A percentile compares a stretch with the other conserved stretches of the same genome.
phyloP scores from a whole-genome alignment of 306 rosid genomes.

The Pachyrhizus erosus region DNA sequence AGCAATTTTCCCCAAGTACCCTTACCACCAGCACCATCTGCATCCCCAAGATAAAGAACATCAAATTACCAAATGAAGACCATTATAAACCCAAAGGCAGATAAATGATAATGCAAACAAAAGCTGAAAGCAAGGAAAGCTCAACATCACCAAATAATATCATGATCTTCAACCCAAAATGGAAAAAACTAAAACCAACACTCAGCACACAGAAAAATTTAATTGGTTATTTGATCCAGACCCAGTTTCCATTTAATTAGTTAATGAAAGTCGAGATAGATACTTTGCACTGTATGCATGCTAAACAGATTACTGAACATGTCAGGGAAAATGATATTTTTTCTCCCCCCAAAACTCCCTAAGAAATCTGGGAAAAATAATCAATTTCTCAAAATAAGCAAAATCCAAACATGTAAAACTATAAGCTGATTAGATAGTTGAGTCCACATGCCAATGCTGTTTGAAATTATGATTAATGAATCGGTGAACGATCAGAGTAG shows the following conservation, averaged over 20 bases:
- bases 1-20: constrained; percentile 59
- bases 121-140: neutral
- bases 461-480: neutral
- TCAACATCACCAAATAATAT: neutral
- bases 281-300: neutral
- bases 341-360: neutral
- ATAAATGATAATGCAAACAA: neutral
- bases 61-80: neutral
- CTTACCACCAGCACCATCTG: constrained; percentile 62
- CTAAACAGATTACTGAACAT: neutral
- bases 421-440: neutral
- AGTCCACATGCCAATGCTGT: neutral
- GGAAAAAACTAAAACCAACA: neutral
- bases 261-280: neutral
- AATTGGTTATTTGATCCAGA: neutral
- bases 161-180: neutral
- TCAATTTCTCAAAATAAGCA: neutral
- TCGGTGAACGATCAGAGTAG: neutral
- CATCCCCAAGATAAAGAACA: constrained; percentile 6
- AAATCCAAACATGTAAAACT: neutral
- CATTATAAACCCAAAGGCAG: neutral
- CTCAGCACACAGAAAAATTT: neutral
- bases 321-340: neutral
- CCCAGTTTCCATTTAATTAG: neutral
- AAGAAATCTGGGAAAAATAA: neutral